Conservation (phyloP, 2,329 filamentous ascomycete species). For the Sclerotinia glacialis region DNA sequence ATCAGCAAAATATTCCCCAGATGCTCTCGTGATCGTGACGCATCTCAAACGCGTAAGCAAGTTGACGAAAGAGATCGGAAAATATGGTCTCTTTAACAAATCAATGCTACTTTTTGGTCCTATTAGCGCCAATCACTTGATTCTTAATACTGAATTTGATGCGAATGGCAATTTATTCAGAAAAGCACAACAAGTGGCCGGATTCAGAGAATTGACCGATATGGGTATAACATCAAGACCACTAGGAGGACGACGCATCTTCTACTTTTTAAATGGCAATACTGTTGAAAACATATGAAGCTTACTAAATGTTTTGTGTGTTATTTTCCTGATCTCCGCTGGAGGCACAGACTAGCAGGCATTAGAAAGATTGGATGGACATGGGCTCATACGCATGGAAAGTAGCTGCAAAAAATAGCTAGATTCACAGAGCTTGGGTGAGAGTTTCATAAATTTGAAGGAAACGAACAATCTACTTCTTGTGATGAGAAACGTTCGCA, state of each 20-base stretch:
- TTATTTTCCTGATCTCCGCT: not conserved
- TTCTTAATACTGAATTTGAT: not conserved
- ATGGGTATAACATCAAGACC: not conserved
- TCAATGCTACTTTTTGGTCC: not conserved
- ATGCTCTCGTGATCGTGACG: not conserved
- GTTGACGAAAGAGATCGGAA: not conserved
- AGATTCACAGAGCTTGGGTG: not conserved
- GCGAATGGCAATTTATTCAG: not conserved
- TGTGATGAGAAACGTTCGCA: not conserved
- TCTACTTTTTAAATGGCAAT: not conserved
- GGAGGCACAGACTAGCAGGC: no score
- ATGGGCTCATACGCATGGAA: not conserved
- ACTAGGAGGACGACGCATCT: not conserved
- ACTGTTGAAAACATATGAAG: not conserved
- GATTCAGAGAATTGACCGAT: not conserved
- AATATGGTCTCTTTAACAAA: not conserved
- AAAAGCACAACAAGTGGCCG: not conserved
- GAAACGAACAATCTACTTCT: not conserved
- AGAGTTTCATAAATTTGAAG: not conserved
- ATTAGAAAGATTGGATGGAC: no score
- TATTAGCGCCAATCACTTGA: not conserved
- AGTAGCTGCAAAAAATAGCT: not conserved
- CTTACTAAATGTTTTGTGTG: not conserved
- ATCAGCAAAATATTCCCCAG: not conserved
- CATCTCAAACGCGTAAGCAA: not conserved